phyloP scores from a whole-genome alignment of 305 asterid genomes.

The Fraxinus latifolia region DNA sequence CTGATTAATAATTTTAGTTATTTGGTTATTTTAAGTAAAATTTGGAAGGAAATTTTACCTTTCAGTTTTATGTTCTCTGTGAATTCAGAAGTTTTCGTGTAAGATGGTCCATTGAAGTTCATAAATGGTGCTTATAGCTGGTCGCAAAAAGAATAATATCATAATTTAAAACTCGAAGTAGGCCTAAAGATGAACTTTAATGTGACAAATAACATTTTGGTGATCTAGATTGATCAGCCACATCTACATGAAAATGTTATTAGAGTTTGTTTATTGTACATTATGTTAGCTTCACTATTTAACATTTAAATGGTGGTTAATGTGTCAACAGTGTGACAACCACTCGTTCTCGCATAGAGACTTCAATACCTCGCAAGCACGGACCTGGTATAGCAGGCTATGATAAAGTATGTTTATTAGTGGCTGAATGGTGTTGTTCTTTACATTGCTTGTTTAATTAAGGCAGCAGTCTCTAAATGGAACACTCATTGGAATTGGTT shows the following conservation, averaged over 20 bases:
- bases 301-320: constrained; percentile 23
- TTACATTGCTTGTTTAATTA: background rate
- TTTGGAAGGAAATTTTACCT: background rate
- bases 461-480: constrained; percentile 12
- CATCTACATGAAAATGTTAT: background rate
- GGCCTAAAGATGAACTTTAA: background rate
- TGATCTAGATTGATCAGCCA: background rate
- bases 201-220: background rate
- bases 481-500: constrained; percentile 15
- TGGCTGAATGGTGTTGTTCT: background rate
- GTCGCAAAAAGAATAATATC: constrained; percentile 6
- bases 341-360: constrained; percentile 80
- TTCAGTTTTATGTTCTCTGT: background rate
- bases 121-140: background rate
- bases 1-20: background rate
- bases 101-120: background rate
- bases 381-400: constrained; percentile 96
- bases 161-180: background rate
- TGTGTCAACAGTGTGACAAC: constrained; percentile 64
- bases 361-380: constrained; percentile 97
- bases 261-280: background rate
- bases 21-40: background rate
- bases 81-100: background rate
- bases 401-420: constrained; percentile 64
- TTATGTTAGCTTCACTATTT: constrained; percentile 7